A percentile compares a stretch with the other conserved stretches of the same genome.
phyloP scores from a whole-genome alignment of 108 stramenopile species.

The Cyclostephanos invisitatus region DNA sequence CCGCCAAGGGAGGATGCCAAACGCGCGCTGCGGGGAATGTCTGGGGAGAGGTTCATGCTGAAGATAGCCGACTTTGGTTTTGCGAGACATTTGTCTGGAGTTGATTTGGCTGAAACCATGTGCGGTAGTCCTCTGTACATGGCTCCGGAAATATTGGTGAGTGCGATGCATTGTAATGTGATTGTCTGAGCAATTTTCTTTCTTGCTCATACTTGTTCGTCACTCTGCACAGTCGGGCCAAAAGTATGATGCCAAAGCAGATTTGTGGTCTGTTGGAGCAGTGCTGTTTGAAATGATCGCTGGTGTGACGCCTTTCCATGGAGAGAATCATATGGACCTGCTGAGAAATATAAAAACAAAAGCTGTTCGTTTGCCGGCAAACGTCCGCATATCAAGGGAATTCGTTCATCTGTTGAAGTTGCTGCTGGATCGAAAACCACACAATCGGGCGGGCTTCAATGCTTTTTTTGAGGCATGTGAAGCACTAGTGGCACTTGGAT shows the following conservation, averaged over 20 bases:
- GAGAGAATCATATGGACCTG: conserved; percentile 90
- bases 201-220: neutral
- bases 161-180: conserved; percentile 1
- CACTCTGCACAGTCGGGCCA: conserved; percentile 49
- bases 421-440: conserved; percentile 78
- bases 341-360: conserved; percentile 85
- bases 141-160: conserved; percentile 93
- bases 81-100: conserved; percentile 88
- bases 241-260: conserved; percentile 95
- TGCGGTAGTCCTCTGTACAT: conserved; percentile 98
- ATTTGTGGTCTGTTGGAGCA: conserved; percentile 97
- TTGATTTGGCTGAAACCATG: conserved; percentile 95
- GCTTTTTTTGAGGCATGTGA: conserved; percentile 79
- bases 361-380: conserved; percentile 79
- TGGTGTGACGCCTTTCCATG: conserved; percentile 85
- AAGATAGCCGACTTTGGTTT: conserved; percentile 99
- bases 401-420: conserved; percentile 79
- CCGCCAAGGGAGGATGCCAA: conserved; percentile 48
- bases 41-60: conserved; percentile 58
- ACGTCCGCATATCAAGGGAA: conserved; percentile 79
- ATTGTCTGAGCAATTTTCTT: neutral
- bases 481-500: conserved; percentile 83
- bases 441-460: conserved; percentile 77
- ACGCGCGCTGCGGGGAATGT: conserved; percentile 24
- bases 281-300: conserved; percentile 97